Base-by-base conservation (phyloP, 139 green algal genomes). In the Astrephomene gubernaculifera region DNA sequence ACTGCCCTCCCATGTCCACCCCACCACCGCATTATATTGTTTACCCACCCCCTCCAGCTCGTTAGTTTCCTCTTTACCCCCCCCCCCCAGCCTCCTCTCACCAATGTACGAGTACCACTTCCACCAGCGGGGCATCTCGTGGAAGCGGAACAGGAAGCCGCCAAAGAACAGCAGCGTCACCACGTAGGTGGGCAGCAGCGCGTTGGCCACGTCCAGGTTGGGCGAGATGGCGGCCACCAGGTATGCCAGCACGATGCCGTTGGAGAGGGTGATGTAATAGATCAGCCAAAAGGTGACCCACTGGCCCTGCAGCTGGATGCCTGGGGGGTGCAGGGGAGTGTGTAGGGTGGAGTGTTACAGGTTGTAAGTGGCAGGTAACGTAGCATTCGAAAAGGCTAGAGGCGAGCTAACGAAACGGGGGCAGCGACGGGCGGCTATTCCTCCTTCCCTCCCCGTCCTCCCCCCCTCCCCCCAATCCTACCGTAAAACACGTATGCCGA, bases 121-220 rank as follows among this genome's bases (percentile, higher is more conserved):
- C 79, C 79, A 86, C 84, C 91, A 95, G 25, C 54, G 35, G 21
- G 93, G 93, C 52, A 96, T 96, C 68, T 91, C 83, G 41, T 91
- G 70, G 69, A 92, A 94, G 5, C 82, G 85, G 53, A 97, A 84
- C 25, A 95, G 88, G 75, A 94, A 92, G 64, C 93, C 92, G 21
- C 68, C 86, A 80, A 95, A 94, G 86, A 95, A 96, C 53, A 94
- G 89, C 71, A 93, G 71, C 41, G 85, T 92, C 25, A 87, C 81
- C 29, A 95, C 87, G 61, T 96, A 95, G 22, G 84, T 84, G 25
- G 93, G 93, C 81, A 95, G 88, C 45, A 90, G 82, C 9, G 92
- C 91, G 82, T 97, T 97, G 29, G 94, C 94, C 0, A 95, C 87
- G 49, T 97, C 94, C 89, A 97, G 94, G 78, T 90, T 97, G 49